Conservation (phyloP, 148 eudicot species). For the Vaccinium macrocarpon region DNA sequence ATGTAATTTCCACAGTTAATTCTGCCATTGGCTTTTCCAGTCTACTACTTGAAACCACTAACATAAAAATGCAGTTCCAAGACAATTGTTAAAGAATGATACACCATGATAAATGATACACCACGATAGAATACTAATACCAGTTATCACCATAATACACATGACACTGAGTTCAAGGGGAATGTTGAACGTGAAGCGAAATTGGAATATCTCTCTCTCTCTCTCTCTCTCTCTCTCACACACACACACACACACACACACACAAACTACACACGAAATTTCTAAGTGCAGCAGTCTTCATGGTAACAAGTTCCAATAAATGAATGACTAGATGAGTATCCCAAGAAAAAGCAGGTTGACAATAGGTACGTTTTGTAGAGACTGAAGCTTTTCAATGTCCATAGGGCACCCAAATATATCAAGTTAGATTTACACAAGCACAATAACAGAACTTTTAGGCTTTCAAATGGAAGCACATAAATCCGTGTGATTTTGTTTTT, state of each 20-base stretch:
- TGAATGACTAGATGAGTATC: too few relatives aligned
- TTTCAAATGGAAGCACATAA: background rate
- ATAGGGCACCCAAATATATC: too few relatives aligned
- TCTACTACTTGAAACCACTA: background rate
- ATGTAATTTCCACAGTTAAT: background rate
- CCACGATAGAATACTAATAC: background rate
- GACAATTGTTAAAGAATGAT: background rate
- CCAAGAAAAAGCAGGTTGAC: too few relatives aligned
- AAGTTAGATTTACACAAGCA: too few relatives aligned
- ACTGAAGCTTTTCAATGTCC: too few relatives aligned
- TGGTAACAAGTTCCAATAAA: too few relatives aligned
- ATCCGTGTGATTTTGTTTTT: background rate
- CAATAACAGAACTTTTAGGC: too few relatives aligned
- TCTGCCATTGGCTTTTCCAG: background rate
- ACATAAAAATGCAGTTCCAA: background rate
- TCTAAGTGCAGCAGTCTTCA: too few relatives aligned
- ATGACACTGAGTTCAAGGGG: background rate
- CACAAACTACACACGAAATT: too few relatives aligned
- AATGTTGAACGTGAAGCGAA: background rate
- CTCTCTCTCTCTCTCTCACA: background rate
- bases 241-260: too few relatives aligned
- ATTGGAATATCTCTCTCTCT: background rate
- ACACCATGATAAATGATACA: background rate
- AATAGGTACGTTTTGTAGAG: too few relatives aligned
- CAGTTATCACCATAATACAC: background rate